Base-by-base conservation (phyloP, 2,329 filamentous ascomycete species). In the Colletotrichum somersetense region DNA sequence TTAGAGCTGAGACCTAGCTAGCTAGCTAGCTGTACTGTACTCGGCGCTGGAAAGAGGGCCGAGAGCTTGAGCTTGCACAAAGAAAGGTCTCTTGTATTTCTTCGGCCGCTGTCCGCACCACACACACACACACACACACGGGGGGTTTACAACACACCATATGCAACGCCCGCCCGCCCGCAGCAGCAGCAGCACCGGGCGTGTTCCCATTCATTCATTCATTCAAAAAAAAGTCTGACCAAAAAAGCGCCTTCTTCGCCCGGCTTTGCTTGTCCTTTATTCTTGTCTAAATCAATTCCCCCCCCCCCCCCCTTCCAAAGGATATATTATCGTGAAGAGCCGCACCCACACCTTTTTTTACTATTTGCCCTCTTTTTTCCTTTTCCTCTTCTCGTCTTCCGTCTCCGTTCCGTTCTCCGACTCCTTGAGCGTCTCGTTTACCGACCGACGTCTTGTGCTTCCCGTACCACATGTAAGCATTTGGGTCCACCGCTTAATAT, bases 271-370 rank as follows among this genome's bases (percentile, higher is more conserved):
- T 46, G 7, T 38, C 11, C 52, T n/a, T 48, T 12, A 23, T 23
- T 48, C 20, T 5, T n/a, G 30, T 48, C 44, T 11, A 23, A 20
- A n/a, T n/a, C 18, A n/a, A 6, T 4, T 10, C 3, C 23, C 3
- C 20, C 23, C 14, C n/a, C 38, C 10, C 18, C 5, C 2, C 26
- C 11, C n/a, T 8, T 14, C 10, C 5, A 23, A 5, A 23, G 23
- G 38, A 38, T 64, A 65, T 65, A 65, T 57, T 57, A 57, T 65
- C 62, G 62, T 57, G 62, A 46, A 30, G 35, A 40, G 35, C 38
- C 62, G 40, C 52, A 42, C 66, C 26, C 30, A 3, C 4, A 7
- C 40, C 14, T 12, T 18, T 16, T 10, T 1, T 26, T 26, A 26
- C 26, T 3, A 30, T 38, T 40, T 40, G 11, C 11, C 12, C 11